A percentile compares a stretch with the other conserved stretches of the same genome.
These are phyloP conservation scores for Naganishia sp. DNA, from an alignment of 1,284 basidiomycete species.

Conservation along the genomic window DNA sequence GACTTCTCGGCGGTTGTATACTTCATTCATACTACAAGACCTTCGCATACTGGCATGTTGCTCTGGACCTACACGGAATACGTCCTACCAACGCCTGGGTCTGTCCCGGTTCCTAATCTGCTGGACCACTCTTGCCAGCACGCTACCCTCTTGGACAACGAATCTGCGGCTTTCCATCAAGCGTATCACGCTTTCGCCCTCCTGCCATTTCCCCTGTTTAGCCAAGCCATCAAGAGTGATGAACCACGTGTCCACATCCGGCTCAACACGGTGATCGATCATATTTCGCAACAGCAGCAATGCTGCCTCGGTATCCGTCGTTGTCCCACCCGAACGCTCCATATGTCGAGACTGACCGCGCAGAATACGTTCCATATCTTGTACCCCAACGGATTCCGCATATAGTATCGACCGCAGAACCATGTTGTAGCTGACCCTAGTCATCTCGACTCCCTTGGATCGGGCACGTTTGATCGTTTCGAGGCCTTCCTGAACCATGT, in stretches of 20 bases:
- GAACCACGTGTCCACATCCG: constrained; percentile 70
- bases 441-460: constrained; percentile 59
- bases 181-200: constrained; percentile 55
- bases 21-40: background rate
- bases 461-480: constrained; percentile 66
- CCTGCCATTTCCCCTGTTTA: constrained; percentile 59
- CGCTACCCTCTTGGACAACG: constrained; percentile 15
- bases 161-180: constrained; percentile 20
- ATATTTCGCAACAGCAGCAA: constrained; percentile 53
- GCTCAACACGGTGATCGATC: constrained; percentile 58
- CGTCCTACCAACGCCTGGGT: constrained; percentile 37
- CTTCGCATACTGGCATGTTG: no score
- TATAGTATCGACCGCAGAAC: constrained; percentile 67
- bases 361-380: constrained; percentile 37
- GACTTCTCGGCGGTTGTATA: constrained; percentile 4
- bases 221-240: constrained; percentile 67
- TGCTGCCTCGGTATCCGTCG: constrained; percentile 38
- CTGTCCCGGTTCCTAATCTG: constrained; percentile 30
- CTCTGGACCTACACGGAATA: background rate
- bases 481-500: constrained; percentile 47
- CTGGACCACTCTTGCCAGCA: constrained; percentile 11
- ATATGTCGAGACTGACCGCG: background rate
- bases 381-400: constrained; percentile 12
- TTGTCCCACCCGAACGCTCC: constrained; percentile 59
- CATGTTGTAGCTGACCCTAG: constrained; percentile 69